Evolutionary conservation across 257 asterid genomes (phyloP), one percentile per base, ranked within the genome.

Genomic region (Jaltomata sinuosa): DNA sequence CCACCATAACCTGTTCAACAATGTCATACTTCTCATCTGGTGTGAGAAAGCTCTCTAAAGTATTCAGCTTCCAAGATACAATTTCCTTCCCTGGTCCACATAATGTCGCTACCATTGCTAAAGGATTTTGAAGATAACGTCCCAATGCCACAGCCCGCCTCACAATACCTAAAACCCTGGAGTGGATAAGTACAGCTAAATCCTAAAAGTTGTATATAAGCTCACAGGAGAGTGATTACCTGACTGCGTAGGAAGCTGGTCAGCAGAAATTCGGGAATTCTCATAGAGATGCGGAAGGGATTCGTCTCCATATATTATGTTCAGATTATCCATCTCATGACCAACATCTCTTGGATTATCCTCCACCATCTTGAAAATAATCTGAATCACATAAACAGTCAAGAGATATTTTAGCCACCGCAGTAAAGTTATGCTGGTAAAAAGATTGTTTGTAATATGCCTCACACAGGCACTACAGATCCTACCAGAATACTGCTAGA

Each of bases 331-430:
- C 97, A 97, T 92, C 93, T 95, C 98, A 47, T 90, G 95, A 77
- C 99, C 97, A 86, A 96, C 95, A 86, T 97, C 99, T 90, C 98
- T 94, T 18, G 99, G 99, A 89, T 95, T 94, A 87, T 97, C 96
- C 90, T 97, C 98, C 89, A 97, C 98, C 98, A 95, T 94, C 89
- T 97, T 97, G 91, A 95, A 97, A 83, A 97, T 95, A 84, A 97
- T 94, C 99, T 97, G 92, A 81, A 47, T 25, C 50, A 79, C 29
- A 86, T 22, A 52, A 67, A 67, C 50, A 55, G 15, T 65, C 18
- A 31, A 25, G 78, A 83, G 14, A 50, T 21, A 45, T 45, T 67
- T 77, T 27, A 77, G 82, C 45, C 62, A 77, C 27, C 18, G 0
- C 29, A 49, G 7, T 29, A 49, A 77, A 27, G 22, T 25, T 15